Evolutionary conservation across 768 basidiomycete species (phyloP).

Genomic region (Xanthoconium stramineum): DNA sequence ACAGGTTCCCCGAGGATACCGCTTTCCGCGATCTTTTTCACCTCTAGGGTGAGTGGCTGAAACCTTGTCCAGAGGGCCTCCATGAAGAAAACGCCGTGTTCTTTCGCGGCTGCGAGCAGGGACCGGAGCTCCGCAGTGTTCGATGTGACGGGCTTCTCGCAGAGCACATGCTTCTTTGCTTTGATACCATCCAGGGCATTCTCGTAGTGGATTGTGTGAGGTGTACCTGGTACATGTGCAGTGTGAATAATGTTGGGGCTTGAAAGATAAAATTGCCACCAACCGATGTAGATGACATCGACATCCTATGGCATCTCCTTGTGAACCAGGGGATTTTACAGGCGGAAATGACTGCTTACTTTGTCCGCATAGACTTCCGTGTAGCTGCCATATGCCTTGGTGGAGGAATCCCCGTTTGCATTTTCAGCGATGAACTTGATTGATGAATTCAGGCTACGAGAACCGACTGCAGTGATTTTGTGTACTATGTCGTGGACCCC

Average conservation of each 20-base stretch:
- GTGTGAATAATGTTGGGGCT: neutral
- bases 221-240: conserved; percentile 54
- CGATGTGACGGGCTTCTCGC: conserved; percentile 85
- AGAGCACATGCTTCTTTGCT: conserved; percentile 81
- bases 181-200: conserved; percentile 74
- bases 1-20: conserved; percentile 66
- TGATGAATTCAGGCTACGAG: conserved; percentile 66
- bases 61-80: conserved; percentile 90
- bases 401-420: conserved; percentile 46
- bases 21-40: conserved; percentile 60
- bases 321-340: neutral
- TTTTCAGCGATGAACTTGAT: conserved; percentile 59
- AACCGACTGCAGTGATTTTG: conserved; percentile 73
- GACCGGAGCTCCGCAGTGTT: conserved; percentile 75
- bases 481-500: conserved; percentile 62
- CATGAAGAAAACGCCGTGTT: conserved; percentile 84
- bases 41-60: conserved; percentile 62
- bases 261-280: conserved; percentile 1
- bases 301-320: conserved; percentile 47
- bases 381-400: conserved; percentile 73
- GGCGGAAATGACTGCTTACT: conserved; percentile 36
- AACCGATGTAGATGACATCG: conserved; percentile 75
- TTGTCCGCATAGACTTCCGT: conserved; percentile 68
- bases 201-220: conserved; percentile 79
- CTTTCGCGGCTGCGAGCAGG: conserved; percentile 69